Evolutionary conservation across 1,139 yeast genomes (phyloP).

Genomic region (Scheffersomyces insectosa): DNA sequence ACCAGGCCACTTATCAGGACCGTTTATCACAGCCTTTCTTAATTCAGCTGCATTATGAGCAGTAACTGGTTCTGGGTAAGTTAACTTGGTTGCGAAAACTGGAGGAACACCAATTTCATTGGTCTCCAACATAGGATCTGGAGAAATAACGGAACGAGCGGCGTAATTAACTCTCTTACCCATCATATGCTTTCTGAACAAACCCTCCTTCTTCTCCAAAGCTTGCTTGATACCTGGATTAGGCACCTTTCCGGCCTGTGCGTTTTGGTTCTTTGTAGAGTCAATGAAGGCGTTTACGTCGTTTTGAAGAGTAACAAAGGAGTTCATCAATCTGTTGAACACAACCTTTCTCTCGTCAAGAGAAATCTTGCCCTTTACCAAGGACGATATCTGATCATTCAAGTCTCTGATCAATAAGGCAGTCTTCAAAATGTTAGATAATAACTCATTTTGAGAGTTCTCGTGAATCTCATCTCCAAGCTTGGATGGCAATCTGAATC

Average conservation of each 20-base stretch:
- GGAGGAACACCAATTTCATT: slow-evolving; percentile 99
- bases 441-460: slow-evolving; percentile 86
- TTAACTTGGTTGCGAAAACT: slow-evolving; percentile 90
- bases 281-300: slow-evolving; percentile 95
- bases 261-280: slow-evolving; percentile 82
- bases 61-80: slow-evolving; percentile 99
- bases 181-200: slow-evolving; percentile 99
- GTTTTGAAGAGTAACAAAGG: slow-evolving; percentile 91
- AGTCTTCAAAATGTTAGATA: slow-evolving; percentile 78
- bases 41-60: slow-evolving; percentile 85
- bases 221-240: slow-evolving; percentile 98
- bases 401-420: slow-evolving; percentile 82
- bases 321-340: slow-evolving; percentile 90
- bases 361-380: slow-evolving; percentile 65
- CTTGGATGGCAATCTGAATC: slow-evolving; percentile 95
- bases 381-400: slow-evolving; percentile 70
- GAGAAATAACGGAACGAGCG: slow-evolving; percentile 98
- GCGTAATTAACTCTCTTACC: slow-evolving; percentile 99
- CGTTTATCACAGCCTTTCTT: slow-evolving; percentile 93
- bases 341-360: slow-evolving; percentile 66
- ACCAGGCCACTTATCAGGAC: slow-evolving; percentile 99
- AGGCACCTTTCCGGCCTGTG: slow-evolving; percentile 69
- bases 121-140: slow-evolving; percentile 97
- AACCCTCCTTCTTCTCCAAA: slow-evolving; percentile 96
- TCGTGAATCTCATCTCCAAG: slow-evolving; percentile 96